Evolutionary conservation across 2,329 filamentous ascomycete genomes (phyloP), one percentile per base, ranked within the genome.

Genomic region (Fusarium xylarioides): DNA sequence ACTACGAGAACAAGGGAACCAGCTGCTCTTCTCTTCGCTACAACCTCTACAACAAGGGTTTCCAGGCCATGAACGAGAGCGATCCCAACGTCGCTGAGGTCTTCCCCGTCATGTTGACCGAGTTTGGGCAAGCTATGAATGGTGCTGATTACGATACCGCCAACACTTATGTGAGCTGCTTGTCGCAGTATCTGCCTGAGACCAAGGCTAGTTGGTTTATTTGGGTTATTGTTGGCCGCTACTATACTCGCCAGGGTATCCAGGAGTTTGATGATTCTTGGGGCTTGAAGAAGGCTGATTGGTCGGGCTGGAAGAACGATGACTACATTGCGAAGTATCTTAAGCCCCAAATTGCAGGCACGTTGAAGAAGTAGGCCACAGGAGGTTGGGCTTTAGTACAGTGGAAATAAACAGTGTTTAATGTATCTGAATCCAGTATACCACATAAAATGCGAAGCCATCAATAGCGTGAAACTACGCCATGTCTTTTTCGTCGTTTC

Each of bases 211-310:
- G 88, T 19, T 89, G 89, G 88, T 85, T 88, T 76, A 83, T 88
- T 77, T 90, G 88, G 86, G 89, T 89, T 35, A 61, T 92, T 21
- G 83, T 83, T 1, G 88, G 88, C 0, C 87, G 86, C 68, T 91
- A 91, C 73, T 91, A 91, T 64, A 85, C 88, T 52, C 81, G 88
- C 0, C 78, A 81, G 7, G 88, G 88, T 0, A 83, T 64, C 0
- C 87, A 89, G 74, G 87, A 90, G 72, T 85, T 79, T 60, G 88
- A 91, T 30, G 89, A 91, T 78, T 78, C 81, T 0, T 91, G 88
- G 88, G 89, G 88, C 2, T 73, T 89, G 57, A 77, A 88, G 69
- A 88, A 83, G 43, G 85, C 86, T 37, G 85, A 89, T 66, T 90
- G 87, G 87, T 86, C 83, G 11, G 81, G 76, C 5, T 89, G 86